Evolutionary conservation across 2,329 filamentous ascomycete species (phyloP).

Genomic region (Teratosphaeria gauchensis): DNA sequence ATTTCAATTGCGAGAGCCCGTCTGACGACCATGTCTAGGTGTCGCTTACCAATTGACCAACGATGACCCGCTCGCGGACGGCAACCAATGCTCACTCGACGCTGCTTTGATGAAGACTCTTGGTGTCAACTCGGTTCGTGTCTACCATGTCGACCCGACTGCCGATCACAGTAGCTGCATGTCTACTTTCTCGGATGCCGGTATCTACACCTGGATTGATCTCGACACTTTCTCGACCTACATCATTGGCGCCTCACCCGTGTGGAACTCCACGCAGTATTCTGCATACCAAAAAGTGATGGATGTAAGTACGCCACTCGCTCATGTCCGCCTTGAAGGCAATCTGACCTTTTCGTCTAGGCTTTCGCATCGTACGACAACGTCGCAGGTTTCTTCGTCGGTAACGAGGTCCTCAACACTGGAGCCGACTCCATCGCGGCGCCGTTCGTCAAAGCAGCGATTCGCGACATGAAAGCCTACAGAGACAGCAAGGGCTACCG

Average conservation of each 20-base stretch:
- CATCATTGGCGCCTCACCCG: conserved; percentile 43
- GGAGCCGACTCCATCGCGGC: conserved; percentile 52
- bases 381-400: conserved; percentile 73
- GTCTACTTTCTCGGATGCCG: conserved; percentile 65
- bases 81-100: conserved; percentile 67
- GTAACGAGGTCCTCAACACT: conserved; percentile 71
- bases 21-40: conserved; percentile 25
- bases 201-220: conserved; percentile 78
- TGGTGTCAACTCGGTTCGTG: conserved; percentile 73
- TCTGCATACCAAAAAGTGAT: conserved; percentile 60
- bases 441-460: conserved; percentile 74
- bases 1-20: too few relatives aligned
- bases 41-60: conserved; percentile 41
- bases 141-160: conserved; percentile 72
- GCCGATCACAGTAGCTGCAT: conserved; percentile 71
- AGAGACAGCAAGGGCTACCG: conserved; percentile 66
- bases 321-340: background rate
- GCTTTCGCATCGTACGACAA: conserved; percentile 67
- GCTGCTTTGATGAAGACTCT: conserved; percentile 67
- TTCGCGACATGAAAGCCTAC: conserved; percentile 74
- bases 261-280: conserved; percentile 66
- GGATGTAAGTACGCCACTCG: conserved; percentile 42
- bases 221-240: conserved; percentile 66
- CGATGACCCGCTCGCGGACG: conserved; percentile 67
- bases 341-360: background rate